Conservation (phyloP, 257 asterid genomes). For the Anisodus tanguticus region DNA sequence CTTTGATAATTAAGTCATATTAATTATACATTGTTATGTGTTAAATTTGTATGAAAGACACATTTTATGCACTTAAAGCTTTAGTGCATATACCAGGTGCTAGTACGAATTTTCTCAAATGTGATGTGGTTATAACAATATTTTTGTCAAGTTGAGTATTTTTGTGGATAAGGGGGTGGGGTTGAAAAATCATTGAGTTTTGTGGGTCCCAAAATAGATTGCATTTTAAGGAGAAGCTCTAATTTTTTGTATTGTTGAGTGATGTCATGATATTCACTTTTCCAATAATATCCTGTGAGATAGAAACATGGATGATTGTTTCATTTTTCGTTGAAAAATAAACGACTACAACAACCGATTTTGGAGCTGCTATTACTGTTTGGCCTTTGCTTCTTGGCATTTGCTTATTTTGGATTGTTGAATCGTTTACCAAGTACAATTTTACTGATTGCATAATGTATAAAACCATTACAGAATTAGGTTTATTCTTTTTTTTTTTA, state of each 20-base stretch:
- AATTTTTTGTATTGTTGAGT: not conserved
- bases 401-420: conserved; percentile 4
- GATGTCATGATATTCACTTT: conserved; percentile 21
- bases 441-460: not conserved
- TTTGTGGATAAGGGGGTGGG: not conserved
- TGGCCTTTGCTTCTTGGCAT: not conserved
- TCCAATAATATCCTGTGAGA: not conserved
- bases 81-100: not conserved
- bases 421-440: not conserved
- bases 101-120: not conserved
- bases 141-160: not conserved
- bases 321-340: not conserved
- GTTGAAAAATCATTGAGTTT: not conserved
- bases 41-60: no score
- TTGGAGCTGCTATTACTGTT: conserved; percentile 6
- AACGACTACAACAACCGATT: no score
- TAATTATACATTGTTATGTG: not conserved
- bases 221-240: not conserved
- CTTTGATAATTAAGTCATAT: no score
- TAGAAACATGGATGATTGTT: not conserved
- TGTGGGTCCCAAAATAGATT: conserved; percentile 3
- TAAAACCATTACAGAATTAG: not conserved
- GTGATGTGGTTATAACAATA: not conserved
- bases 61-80: no score
- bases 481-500: no score